Evolutionary conservation across 2,329 filamentous ascomycete species (phyloP).

Genomic region (Raffaelea ambrosiae): DNA sequence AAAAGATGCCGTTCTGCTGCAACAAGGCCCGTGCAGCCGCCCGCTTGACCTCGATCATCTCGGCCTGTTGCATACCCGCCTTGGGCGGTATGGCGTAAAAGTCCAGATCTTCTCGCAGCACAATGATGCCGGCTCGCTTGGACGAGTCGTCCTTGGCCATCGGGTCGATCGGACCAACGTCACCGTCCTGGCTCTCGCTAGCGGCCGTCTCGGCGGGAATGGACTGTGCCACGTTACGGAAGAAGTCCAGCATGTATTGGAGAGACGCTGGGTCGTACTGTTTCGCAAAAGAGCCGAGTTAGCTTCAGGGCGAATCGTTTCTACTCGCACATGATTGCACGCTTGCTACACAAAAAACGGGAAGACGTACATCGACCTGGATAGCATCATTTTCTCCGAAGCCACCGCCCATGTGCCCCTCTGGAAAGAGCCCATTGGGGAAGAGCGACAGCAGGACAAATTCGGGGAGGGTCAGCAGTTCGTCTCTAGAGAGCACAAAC

Average conservation of each 20-base stretch:
- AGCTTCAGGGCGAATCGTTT: neutral
- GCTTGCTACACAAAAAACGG: neutral
- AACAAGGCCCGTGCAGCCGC: slow-evolving; percentile 82
- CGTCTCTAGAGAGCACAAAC: slow-evolving; percentile 90
- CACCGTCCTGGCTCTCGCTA: slow-evolving; percentile 57
- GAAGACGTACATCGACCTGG: slow-evolving; percentile 70
- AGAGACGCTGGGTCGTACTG: slow-evolving; percentile 95
- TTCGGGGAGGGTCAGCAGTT: slow-evolving; percentile 89
- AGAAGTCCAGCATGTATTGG: slow-evolving; percentile 99
- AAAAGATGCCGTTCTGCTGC: slow-evolving; percentile 90
- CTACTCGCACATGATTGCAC: neutral
- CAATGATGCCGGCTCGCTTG: slow-evolving; percentile 95
- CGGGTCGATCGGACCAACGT: slow-evolving; percentile 63
- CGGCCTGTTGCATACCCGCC: slow-evolving; percentile 70
- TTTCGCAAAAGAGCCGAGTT: no score
- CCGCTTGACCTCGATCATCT: slow-evolving; percentile 96
- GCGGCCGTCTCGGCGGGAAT: slow-evolving; percentile 71
- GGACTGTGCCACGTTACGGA: slow-evolving; percentile 91
- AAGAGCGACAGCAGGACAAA: slow-evolving; percentile 97
- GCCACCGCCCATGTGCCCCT: slow-evolving; percentile 89
- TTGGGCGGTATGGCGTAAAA: slow-evolving; percentile 93
- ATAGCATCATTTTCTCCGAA: slow-evolving; percentile 91
- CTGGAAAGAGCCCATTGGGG: slow-evolving; percentile 94
- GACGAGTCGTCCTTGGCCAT: slow-evolving; percentile 66
- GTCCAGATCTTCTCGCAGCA: slow-evolving; percentile 89